Evolutionary conservation across 2,329 filamentous ascomycete genomes (phyloP).

Genomic region (Ophiosphaerella korrae): DNA sequence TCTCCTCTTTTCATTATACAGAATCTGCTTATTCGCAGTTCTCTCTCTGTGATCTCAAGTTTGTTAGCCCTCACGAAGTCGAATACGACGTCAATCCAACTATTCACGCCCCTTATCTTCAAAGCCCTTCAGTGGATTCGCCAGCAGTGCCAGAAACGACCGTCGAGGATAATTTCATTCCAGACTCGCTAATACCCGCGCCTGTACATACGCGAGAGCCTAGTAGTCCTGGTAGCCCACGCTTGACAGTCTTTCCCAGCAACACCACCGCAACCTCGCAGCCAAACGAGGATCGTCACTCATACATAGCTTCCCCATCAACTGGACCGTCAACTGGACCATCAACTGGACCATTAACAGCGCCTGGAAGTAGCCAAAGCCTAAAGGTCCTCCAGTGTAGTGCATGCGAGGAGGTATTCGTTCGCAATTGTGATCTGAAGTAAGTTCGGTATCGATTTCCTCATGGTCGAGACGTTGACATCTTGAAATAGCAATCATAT

Average conservation of each 20-base stretch:
- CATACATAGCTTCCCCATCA: not conserved
- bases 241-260: not conserved
- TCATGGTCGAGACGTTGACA: not conserved
- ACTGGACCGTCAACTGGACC: not conserved
- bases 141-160: not conserved
- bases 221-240: not conserved
- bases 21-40: not conserved
- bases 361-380: not conserved
- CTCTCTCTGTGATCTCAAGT: not conserved
- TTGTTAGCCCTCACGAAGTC: conserved; percentile 4
- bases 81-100: not conserved
- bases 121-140: not conserved
- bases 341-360: not conserved
- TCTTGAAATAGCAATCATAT: not conserved
- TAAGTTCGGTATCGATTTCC: not conserved
- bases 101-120: conserved; percentile 1
- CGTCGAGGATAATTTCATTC: not conserved
- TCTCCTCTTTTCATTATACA: not conserved
- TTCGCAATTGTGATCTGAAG: not conserved
- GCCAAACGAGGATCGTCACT: not conserved
- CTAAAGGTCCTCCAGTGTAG: not conserved
- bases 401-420: not conserved
- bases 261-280: not conserved
- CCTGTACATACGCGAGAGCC: not conserved
- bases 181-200: not conserved